phyloP scores from a whole-genome alignment of 2,329 filamentous ascomycete species.

The Blastomyces gilchristii region DNA sequence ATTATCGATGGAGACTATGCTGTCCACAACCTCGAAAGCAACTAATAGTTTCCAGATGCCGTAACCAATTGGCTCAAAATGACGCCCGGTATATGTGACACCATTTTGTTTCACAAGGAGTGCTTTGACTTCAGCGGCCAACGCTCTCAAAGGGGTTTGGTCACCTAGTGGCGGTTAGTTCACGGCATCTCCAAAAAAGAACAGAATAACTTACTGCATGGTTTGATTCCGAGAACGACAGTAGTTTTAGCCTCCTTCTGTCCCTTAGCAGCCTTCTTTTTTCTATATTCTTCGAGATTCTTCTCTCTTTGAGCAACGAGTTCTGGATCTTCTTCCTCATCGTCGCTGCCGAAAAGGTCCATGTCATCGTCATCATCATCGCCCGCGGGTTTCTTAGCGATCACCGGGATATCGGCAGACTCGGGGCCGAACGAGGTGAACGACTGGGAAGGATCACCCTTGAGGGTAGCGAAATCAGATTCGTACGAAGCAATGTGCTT shows the following conservation, averaged over 20 bases:
- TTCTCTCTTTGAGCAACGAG: conserved; percentile 74
- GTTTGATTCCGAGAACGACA: too few species aligned
- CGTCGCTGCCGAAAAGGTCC: conserved; percentile 86
- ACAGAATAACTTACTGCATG: too few species aligned
- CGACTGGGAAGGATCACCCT: conserved; percentile 81
- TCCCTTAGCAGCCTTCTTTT: conserved; percentile 90
- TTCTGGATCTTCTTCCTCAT: conserved; percentile 89
- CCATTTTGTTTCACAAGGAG: too few species aligned
- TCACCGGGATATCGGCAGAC: conserved; percentile 61
- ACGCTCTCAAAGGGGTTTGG: too few species aligned
- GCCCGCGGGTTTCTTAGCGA: conserved; percentile 73
- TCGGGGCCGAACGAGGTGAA: conserved; percentile 90
- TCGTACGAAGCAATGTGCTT: conserved; percentile 94
- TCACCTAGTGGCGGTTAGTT: too few species aligned
- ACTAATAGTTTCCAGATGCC: too few species aligned
- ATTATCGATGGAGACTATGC: too few species aligned
- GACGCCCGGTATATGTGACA: too few species aligned
- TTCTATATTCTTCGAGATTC: conserved; percentile 83
- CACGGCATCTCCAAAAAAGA: too few species aligned
- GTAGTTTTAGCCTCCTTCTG: conserved; percentile 47
- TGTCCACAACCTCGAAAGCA: too few species aligned
- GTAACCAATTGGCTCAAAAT: too few species aligned
- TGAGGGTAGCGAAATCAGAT: conserved; percentile 80
- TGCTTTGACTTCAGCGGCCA: too few species aligned
- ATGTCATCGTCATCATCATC: conserved; percentile 70